Evolutionary conservation across 805 yeast genomes (phyloP), one percentile per base, ranked within the genome.

Genomic region (Groenewaldozyma salmanticensis): DNA sequence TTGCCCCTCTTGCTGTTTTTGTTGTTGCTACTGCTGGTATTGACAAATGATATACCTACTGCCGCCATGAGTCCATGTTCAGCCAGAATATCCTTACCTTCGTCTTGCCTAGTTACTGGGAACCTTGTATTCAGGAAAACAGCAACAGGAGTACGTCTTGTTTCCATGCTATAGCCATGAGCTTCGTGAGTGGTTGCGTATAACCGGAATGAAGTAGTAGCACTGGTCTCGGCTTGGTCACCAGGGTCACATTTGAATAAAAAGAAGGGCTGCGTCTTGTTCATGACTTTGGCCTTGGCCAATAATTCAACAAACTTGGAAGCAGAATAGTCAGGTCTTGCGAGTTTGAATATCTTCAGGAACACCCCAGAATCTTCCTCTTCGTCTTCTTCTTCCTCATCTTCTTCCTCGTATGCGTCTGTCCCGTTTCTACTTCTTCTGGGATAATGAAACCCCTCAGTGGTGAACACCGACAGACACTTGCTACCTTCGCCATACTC

Each of bases 191-290:
- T 67, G 0, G 68, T 51, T 5, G 62, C 54, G 42, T 46, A 62
- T 9, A 35, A 27, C 20, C 21, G 35, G 29, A 38, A 38, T 9
- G 7, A 7, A 24, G 7, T 13, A 9, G 7, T 13, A 5, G 17
- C 21, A 4, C 15, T 16, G 9, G 17, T n/a, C 4, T 31, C 36
- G 24, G 40, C 27, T 24, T 13, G 7, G 7, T 7, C 13, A 24
- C 29, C 27, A 9, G 11, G 7, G 7, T 7, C 13, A 24, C 29
- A 24, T 49, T 72, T 75, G 67, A 90, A 90, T 24, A 90, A 62
- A 62, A 88, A 96, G 61, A 88, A 86, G 2, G 95, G 88, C 37
- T 86, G 81, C 1, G 78, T 72, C 54, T 90, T 88, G 54, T 77
- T 76, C 40, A 88, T 66, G 17, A 85, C 72, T 46, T 75, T 76